phyloP scores from a whole-genome alignment of 441 rosid species.

The Flueggea neowawraea region DNA sequence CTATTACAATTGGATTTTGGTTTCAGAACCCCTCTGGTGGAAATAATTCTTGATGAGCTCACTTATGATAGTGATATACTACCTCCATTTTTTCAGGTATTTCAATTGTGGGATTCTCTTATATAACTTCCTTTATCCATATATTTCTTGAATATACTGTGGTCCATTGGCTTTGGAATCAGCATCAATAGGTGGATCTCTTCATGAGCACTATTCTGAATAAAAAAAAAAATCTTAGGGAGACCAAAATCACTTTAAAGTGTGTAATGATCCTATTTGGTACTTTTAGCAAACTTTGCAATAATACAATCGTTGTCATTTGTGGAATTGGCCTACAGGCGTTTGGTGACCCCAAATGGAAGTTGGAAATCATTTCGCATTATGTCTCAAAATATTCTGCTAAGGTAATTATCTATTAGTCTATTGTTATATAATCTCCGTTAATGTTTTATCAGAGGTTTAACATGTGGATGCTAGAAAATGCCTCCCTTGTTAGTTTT shows the following conservation, averaged over 20 bases:
- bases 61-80: constrained; percentile 23
- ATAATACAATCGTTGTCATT: not conserved
- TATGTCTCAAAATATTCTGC: constrained; percentile 60
- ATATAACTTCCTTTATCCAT: too few species aligned
- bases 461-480: not conserved
- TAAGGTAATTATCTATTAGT: constrained; percentile 38
- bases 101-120: not conserved
- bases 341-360: constrained; percentile 76
- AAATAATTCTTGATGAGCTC: constrained; percentile 41
- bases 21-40: constrained; percentile 72
- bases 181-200: too few species aligned
- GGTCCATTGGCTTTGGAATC: not conserved
- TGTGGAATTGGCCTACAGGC: constrained; percentile 37
- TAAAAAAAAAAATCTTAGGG: too few species aligned
- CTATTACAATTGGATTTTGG: constrained; percentile 16
- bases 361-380: constrained; percentile 67
- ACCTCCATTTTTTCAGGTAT: constrained; percentile 27
- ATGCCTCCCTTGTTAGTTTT: not conserved
- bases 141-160: not conserved
- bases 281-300: not conserved
- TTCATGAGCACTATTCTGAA: too few species aligned
- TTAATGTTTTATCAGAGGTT: not conserved
- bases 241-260: too few species aligned
- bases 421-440: not conserved
- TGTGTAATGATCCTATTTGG: too few species aligned